Base-by-base conservation (phyloP, 169 alveolate species). In the Besnoitia besnoiti region DNA sequence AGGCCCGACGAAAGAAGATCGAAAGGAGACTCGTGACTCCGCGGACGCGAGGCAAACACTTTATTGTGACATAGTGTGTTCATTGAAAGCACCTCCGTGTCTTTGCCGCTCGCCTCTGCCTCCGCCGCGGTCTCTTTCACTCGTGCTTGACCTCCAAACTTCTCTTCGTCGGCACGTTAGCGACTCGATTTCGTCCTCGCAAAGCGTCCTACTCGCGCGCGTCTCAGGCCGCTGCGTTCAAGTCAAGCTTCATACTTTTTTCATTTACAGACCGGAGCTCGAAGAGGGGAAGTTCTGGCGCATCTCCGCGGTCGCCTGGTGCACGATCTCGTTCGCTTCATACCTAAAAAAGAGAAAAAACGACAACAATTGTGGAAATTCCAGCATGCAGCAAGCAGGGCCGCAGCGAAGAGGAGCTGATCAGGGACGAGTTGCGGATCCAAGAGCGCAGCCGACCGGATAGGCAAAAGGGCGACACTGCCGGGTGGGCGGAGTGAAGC, bases 281-380 rank as follows among this genome's bases (percentile, higher is more conserved):
- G 39, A 35, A 3, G 80, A 42, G 21, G 80, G 44, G 44, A 96
- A 90, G 92, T 95, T 96, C 91, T 96, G 97, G 0, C 97, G 92
- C 73, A 96, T 96, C 84, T 97, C 98, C 10, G 96, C 89, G 19
- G 97, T 92, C 10, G 98, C 98, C 92, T 97, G 96, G 80, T 97
- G 92, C 67, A 97, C 97, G 59, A 97, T 96, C 37, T 97, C 94
- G 88, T 97, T 98, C 40, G 98, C 97, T 91, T 97, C 98, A 87
- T 96, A 97, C 98, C 98, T 97, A 89, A 75, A 88, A 42, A 49
- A 46, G 46, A 67, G 46, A 46, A 67, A 61, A 30, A 10, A 27
- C 46, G 44, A 33, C 12, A 47, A 59, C 12, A 51, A 92, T n/a
- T n/a, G n/a, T n/a, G n/a, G n/a, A n/a, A n/a, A n/a, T n/a, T n/a